Conservation (phyloP, 345 rosid species). For the Salix dunnii region DNA sequence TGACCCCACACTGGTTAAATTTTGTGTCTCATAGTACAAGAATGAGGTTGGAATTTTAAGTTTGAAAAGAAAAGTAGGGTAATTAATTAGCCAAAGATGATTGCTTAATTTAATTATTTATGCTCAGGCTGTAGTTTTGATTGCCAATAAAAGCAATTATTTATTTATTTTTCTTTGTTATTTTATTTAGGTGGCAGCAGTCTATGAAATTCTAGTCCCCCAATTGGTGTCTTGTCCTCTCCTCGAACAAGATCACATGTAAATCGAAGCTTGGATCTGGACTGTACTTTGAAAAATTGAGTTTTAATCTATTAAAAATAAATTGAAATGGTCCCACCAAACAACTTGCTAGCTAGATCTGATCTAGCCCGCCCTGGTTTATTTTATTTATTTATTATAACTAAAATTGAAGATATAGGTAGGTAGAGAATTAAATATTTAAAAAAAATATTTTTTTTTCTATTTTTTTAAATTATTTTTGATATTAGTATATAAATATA, state of each 20-base stretch:
- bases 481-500: too few relatives aligned
- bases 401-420: too few relatives aligned
- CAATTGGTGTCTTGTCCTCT: conserved; percentile 1
- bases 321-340: conserved; percentile 9
- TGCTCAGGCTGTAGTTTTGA: too few relatives aligned
- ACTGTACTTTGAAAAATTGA: conserved; percentile 1
- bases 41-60: background rate
- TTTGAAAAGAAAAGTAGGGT: background rate
- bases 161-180: too few relatives aligned
- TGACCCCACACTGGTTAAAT: background rate
- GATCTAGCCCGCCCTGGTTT: background rate
- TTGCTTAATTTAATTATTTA: background rate
- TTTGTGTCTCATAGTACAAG: background rate
- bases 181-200: too few relatives aligned
- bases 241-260: conserved; percentile 13
- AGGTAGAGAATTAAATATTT: too few relatives aligned
- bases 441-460: too few relatives aligned
- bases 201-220: too few relatives aligned
- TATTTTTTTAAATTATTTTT: too few relatives aligned
- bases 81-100: background rate
- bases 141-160: too few relatives aligned
- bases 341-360: background rate
- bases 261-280: conserved; percentile 7
- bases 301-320: conserved; percentile 4
- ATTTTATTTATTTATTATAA: background rate